Base-by-base conservation (phyloP, 495 filamentous ascomycete species). In the Neurospora sp. region DNA sequence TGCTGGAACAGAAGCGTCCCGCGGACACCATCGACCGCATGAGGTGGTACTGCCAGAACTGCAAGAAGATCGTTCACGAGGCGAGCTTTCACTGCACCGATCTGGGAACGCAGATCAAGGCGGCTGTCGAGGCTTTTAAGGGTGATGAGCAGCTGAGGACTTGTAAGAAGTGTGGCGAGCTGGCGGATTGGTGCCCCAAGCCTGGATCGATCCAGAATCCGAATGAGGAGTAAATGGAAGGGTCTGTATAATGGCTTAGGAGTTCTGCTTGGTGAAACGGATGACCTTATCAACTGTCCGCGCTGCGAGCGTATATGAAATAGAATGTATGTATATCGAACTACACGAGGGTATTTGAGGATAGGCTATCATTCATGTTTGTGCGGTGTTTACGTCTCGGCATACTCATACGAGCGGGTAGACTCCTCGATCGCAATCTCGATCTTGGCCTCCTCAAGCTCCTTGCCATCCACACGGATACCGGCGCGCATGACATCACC, bases 91-190 rank as follows among this genome's bases (percentile, higher is more conserved):
- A 95, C 77, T 97, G 94, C 77, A 94, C 91, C 61, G 91, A 99
- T 81, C 81, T 99, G 70, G 96, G 96, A n/a, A 97, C 93, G 53
- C 96, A 99, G 86, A 94, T 99, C 72, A 99, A 97, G 86, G 90
- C 87, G 71, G 96, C 95, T 7, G 95, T 99, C 39, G 89, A 97
- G 78, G 86, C 82, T 65, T 98, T 97, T 79, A 91, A 89, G 76
- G 87, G 82, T 4, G 89, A 89, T 76, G 88, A 90, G 73, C 88
- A 89, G 76, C 88, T 86, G 81, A 88, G 96, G 81, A 92, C 83
- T 73, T 99, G 96, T 83, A 86, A 86, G 76, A 86, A 84, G 18
- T 99, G 96, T 79, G 95, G 94, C 16, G 85, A 83, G 71, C 74
- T 97, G 71, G 94, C 93, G 3, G 82, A 86, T 70, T 84, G 81